Evolutionary conservation across 257 asterid genomes (phyloP), one percentile per base, ranked within the genome.

Genomic region (Penstemon barbatus): DNA sequence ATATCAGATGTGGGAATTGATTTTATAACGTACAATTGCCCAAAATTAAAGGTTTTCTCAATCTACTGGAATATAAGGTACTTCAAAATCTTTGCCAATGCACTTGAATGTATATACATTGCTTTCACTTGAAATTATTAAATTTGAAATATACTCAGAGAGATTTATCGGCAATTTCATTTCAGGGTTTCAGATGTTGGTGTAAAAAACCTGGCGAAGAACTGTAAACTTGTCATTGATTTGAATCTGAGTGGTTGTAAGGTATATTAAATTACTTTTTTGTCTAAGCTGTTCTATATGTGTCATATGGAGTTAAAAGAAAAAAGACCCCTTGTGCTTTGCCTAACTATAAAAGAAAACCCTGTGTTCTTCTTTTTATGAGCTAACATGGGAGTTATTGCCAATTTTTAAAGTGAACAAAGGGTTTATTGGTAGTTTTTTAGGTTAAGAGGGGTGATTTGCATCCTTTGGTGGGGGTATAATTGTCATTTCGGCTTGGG

Each of bases 51-150:
- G 77, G 83, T 72, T 57, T 85, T 93, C 79, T 93, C 97, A 4
- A 84, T 90, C 68, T 93, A 90, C 80, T 93, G 99, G 99, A 93
- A 90, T 41, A 86, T 93, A 55, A 93, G 99, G 97, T 93, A 81
- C 50, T 43, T 45, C 37, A 36, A 6, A 64, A 55, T 18, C 72
- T 18, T 54, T 57, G 49, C 33, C 25, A 25, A 19, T 61, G 74
- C 67, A 62, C 38, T 39, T 61, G 43, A 50, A 61, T 68, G 5
- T 42, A 43, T 67, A 5, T 66, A 57, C 38, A 6, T 18, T 1
- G 59, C 42, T 19, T 25, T 54, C 65, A 61, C 7, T 18, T 72
- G 51, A 8, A 15, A 11, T 12, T 50, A 19, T 52, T 64, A 25
- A 39, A n/a, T 54, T 40, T 41, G 56, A 12, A 50, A 41, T 39